phyloP scores from a whole-genome alignment of 2,329 filamentous ascomycete genomes.

The Cercospora brassicicola region DNA sequence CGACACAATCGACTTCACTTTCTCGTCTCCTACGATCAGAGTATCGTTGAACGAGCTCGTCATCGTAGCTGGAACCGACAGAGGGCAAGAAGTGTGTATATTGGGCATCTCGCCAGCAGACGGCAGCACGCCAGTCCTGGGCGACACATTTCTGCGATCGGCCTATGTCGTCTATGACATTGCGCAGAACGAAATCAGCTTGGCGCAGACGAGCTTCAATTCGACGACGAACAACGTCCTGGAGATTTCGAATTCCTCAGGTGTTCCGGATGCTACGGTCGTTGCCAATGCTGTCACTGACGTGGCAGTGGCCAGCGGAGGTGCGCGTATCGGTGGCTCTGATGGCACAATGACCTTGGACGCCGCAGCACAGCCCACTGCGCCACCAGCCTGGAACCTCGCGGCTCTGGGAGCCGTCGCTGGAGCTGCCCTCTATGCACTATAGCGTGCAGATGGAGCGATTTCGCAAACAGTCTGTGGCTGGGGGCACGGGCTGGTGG shows the following conservation, averaged over 20 bases:
- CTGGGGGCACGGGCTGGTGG: neutral
- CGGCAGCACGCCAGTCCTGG: slow-evolving; percentile 53
- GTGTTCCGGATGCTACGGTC: slow-evolving; percentile 55
- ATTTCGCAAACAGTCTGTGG: neutral
- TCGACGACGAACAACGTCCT: slow-evolving; percentile 52
- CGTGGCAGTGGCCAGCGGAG: slow-evolving; percentile 46
- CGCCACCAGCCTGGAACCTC: slow-evolving; percentile 30
- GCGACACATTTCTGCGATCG: slow-evolving; percentile 63
- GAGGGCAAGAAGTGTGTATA: slow-evolving; percentile 48
- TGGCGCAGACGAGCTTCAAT: slow-evolving; percentile 64
- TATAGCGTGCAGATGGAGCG: neutral
- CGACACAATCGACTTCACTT: slow-evolving; percentile 58
- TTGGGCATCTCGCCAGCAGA: slow-evolving; percentile 55
- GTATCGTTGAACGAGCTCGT: slow-evolving; percentile 59
- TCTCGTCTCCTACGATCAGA: slow-evolving; percentile 56
- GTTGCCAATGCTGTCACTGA: slow-evolving; percentile 54
- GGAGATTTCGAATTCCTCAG: slow-evolving; percentile 55
- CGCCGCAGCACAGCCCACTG: slow-evolving; percentile 30
- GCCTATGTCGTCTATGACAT: slow-evolving; percentile 66
- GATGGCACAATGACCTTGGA: slow-evolving; percentile 20
- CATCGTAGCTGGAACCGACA: slow-evolving; percentile 49
- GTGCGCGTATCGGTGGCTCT: slow-evolving; percentile 42
- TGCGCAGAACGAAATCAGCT: slow-evolving; percentile 59
- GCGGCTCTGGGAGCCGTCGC: slow-evolving; percentile 23
- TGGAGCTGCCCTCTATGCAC: slow-evolving; percentile 12